Conservation (phyloP, 176 grass and related monocot species). For the Bonia amplexicaulis region DNA sequence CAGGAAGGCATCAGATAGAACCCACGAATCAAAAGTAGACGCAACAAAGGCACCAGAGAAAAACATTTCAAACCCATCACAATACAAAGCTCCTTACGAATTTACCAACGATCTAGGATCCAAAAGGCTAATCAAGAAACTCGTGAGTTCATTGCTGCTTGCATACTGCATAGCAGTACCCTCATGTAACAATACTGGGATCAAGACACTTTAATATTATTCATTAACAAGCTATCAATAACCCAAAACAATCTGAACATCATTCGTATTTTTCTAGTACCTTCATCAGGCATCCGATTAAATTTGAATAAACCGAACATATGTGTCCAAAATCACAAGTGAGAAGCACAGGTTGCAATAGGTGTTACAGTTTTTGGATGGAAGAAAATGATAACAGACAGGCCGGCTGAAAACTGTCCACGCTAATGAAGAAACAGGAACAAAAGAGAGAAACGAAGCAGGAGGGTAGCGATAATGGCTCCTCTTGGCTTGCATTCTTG, state of each 20-base stretch:
- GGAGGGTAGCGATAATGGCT: constrained; percentile 33
- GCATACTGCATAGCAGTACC: background rate
- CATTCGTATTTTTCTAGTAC: constrained; percentile 38
- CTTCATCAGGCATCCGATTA: constrained; percentile 54
- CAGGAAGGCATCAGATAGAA: background rate
- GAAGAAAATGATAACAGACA: constrained; percentile 32
- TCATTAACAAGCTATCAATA: constrained; percentile 30
- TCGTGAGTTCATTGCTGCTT: background rate
- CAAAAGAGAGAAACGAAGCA: constrained; percentile 31
- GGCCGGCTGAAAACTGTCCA: constrained; percentile 50
- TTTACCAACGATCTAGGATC: background rate
- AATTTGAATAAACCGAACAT: constrained; percentile 54
- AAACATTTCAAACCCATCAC: background rate
- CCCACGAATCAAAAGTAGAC: background rate
- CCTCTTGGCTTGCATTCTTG: constrained; percentile 51
- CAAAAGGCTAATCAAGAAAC: background rate
- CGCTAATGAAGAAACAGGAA: constrained; percentile 51
- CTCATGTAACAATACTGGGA: background rate
- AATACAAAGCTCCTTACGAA: background rate
- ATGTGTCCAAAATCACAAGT: constrained; percentile 59
- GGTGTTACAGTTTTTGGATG: constrained; percentile 52
- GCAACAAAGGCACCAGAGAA: background rate
- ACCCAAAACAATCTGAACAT: constrained; percentile 28
- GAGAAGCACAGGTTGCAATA: constrained; percentile 49
- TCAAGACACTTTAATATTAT: constrained; percentile 30